A percentile compares a stretch with the other conserved stretches of the same genome.
These are phyloP conservation scores for rapeseed (Brassica napus) DNA, from an alignment of 345 rosid genomes.

Conservation along the genomic window DNA sequence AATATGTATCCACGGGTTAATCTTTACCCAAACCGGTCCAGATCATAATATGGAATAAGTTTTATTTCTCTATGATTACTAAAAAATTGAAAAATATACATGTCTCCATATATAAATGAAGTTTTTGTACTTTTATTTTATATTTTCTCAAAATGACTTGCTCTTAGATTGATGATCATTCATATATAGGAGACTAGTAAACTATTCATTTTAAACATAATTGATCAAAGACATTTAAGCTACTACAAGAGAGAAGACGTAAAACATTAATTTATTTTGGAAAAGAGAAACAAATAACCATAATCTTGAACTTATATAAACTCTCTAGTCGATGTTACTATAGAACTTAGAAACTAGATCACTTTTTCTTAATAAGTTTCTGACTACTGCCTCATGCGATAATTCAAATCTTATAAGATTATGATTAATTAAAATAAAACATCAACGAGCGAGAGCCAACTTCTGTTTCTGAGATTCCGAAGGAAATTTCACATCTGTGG, in stretches of 20 bases:
- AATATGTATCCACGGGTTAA: constrained; percentile 6
- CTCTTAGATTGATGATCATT: too few species aligned
- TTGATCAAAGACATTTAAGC: neutral
- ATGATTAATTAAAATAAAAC: neutral
- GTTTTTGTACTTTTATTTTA: too few species aligned
- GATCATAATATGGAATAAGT: neutral
- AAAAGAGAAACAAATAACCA: neutral
- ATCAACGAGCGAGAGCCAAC: constrained; percentile 40
- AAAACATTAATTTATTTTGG: neutral
- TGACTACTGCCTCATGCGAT: neutral
- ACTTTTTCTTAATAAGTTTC: neutral
- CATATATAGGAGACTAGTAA: too few species aligned
- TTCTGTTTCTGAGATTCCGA: constrained; percentile 52
- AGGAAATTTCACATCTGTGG: constrained; percentile 72
- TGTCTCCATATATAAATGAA: too few species aligned
- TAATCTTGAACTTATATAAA: neutral
- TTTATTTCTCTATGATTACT: too few species aligned
- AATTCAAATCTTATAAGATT: neutral
- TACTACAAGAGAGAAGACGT: neutral
- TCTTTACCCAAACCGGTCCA: neutral
- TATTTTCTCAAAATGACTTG: too few species aligned
- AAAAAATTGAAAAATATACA: too few species aligned
- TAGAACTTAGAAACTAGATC: neutral
- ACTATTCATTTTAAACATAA: too few species aligned
- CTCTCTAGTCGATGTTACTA: neutral